Base-by-base conservation (phyloP, 345 rosid genomes). In the Populus alba region DNA sequence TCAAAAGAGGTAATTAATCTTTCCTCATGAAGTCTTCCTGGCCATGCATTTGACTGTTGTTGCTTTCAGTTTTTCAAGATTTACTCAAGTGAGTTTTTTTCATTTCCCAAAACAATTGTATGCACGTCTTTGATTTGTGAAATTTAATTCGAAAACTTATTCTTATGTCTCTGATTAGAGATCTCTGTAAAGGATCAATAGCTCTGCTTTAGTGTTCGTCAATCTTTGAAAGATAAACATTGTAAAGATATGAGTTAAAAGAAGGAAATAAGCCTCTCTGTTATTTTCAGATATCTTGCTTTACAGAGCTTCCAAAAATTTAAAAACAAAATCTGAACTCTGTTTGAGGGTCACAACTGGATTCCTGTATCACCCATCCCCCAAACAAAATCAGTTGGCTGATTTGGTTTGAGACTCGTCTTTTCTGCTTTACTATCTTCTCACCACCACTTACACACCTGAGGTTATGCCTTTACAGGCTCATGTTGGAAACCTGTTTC, bases 1-100 rank as follows among this genome's bases (percentile, higher is more conserved):
- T 78, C 86, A 72, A 27, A 88, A 81, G 79, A 90, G 98, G 99
- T 96, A 84, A 81, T 77, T 53, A 71, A 61, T 10, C 38, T 75
- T 69, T 68, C 72, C 68, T 22, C 25, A 5, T 4, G n/a, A 49
- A 38, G 65, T 31, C 62, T 66, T 71, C 11, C 18, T 61, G 22
- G 49, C 51, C 65, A 4, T n/a, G 65, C 65, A 33, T 68, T 20
- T 43, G 62, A 33, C n/a, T 68, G 38, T 70, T 37, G n/a, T 45
- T 53, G 25, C 74, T 27, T 13, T 10, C 25, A 38, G 49, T 53
- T 61, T 77, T 51, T 49, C 71, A 18, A 67, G 74, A 55, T 68
- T 73, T 7, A 13, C 49, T n/a, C 45, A 38, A 45, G 8, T 73
- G 74, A 66, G 68, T 16, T 38, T 71, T 15, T 70, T 6, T 66